phyloP scores from a whole-genome alignment of 305 asterid species.

The Stenogyne calaminthoides region DNA sequence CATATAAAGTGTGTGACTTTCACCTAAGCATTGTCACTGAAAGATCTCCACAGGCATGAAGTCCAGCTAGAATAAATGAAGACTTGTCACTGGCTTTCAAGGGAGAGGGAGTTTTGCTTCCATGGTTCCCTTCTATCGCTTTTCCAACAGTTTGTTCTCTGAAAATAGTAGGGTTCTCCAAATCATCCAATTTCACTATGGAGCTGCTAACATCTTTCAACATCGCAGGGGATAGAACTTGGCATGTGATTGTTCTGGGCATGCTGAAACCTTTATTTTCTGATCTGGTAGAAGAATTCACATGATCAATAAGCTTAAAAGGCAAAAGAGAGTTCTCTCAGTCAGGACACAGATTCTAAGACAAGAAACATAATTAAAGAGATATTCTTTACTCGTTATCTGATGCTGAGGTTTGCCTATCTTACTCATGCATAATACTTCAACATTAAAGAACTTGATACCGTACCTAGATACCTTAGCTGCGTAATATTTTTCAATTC shows the following conservation, averaged over 20 bases:
- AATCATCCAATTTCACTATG: constrained; percentile 39
- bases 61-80: constrained; percentile 82
- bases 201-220: constrained; percentile 60
- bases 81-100: constrained; percentile 36
- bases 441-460: background rate
- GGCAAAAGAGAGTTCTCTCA: constrained; percentile 21
- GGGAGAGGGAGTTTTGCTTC: constrained; percentile 31
- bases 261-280: constrained; percentile 41
- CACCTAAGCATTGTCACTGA: constrained; percentile 95
- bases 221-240: constrained; percentile 57
- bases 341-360: constrained; percentile 7
- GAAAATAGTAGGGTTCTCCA: constrained; percentile 29
- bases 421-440: constrained; percentile 58
- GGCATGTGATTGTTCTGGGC: constrained; percentile 82
- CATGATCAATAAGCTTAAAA: constrained; percentile 24
- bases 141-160: constrained; percentile 30
- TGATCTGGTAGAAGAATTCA: constrained; percentile 43
- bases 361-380: constrained; percentile 16
- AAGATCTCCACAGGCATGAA: constrained; percentile 97
- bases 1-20: constrained; percentile 19
- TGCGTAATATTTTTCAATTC: constrained; percentile 76
- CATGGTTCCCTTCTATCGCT: constrained; percentile 32
- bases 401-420: constrained; percentile 4
- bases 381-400: background rate
- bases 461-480: constrained; percentile 64